Percentiles rank a stretch among this genome's conserved stretches.
Evolutionary conservation across 192 early-diverging fungal species (phyloP).

Genomic region (Paraglomus occultum): DNA sequence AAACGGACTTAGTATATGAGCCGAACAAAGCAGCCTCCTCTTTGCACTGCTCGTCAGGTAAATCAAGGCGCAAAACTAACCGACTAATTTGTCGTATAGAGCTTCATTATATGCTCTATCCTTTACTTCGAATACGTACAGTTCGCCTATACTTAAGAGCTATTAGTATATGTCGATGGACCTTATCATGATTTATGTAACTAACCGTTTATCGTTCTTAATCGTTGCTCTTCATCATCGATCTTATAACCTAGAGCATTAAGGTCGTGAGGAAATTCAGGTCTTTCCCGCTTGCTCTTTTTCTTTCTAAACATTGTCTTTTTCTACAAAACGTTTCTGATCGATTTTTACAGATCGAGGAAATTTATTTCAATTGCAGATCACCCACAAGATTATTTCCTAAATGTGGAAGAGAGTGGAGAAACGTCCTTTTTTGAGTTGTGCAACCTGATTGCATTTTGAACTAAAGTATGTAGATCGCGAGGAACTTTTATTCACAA

Average conservation of each 20-base stretch:
- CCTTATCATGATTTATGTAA: background rate
- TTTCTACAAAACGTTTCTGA: background rate
- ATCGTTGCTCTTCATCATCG: background rate
- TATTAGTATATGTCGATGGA: background rate
- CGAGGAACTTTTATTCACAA: too few relatives aligned
- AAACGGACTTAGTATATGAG: background rate
- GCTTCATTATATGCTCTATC: slow-evolving; percentile 24
- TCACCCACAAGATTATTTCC: too few relatives aligned
- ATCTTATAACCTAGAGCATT: slow-evolving; percentile 24
- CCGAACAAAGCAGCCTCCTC: background rate
- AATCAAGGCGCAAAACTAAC: background rate
- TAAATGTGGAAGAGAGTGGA: too few relatives aligned
- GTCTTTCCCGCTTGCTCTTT: background rate
- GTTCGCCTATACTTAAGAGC: background rate
- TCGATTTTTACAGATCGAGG: background rate
- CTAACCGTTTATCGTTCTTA: slow-evolving; percentile 1
- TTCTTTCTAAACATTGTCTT: slow-evolving; percentile 29
- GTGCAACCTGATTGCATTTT: too few relatives aligned
- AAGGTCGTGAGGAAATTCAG: background rate
- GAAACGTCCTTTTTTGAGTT: too few relatives aligned
- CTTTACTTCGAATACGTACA: slow-evolving; percentile 21
- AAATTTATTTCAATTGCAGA: too few relatives aligned
- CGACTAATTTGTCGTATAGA: slow-evolving; percentile 13
- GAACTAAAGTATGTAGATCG: too few relatives aligned
- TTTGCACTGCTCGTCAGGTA: background rate